A percentile compares a stretch with the other conserved stretches of the same genome.
Conservation (phyloP, 768 basidiomycete species). For the Suillus plorans region DNA sequence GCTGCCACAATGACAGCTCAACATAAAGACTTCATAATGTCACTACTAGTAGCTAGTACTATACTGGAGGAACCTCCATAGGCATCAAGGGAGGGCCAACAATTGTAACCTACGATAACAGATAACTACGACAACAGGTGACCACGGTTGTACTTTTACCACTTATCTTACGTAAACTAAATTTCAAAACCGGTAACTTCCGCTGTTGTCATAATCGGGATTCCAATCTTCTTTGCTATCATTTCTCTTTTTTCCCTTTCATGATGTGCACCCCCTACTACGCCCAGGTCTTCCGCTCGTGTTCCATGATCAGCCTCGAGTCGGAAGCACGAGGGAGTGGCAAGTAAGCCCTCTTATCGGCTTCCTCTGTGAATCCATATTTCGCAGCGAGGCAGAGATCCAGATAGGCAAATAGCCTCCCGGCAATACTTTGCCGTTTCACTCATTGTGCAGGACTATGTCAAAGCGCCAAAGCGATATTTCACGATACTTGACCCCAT, state of each 20-base stretch:
- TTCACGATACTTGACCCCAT: not conserved
- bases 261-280: not conserved
- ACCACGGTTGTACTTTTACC: no score
- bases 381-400: slow-evolving; percentile 7
- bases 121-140: not conserved
- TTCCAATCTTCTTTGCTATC: not conserved
- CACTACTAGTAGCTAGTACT: no score
- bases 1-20: not conserved
- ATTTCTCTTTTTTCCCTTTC: not conserved
- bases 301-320: slow-evolving; percentile 10
- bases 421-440: not conserved
- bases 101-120: not conserved
- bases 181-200: not conserved
- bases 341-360: slow-evolving; percentile 6
- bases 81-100: not conserved
- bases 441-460: slow-evolving; percentile 3
- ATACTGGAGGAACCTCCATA: not conserved
- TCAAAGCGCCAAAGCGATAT: not conserved
- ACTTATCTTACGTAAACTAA: not conserved
- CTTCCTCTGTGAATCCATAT: slow-evolving; percentile 6
- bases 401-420: slow-evolving; percentile 12
- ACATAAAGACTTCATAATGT: not conserved
- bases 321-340: slow-evolving; percentile 13
- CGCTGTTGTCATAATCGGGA: not conserved
- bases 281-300: not conserved